Conservation (phyloP, 306 rosid species). For the Carpinus viminea region DNA sequence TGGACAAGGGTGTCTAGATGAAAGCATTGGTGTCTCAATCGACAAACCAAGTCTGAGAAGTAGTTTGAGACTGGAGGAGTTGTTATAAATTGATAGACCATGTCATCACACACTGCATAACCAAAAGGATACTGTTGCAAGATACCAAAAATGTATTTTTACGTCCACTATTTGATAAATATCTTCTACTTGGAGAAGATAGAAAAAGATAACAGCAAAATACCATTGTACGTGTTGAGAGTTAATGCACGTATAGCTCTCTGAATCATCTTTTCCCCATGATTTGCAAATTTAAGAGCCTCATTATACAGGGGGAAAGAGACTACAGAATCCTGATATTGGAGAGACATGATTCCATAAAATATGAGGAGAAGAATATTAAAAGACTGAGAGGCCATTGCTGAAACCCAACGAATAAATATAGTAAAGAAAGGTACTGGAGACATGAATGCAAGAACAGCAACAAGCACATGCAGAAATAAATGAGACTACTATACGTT, state of each 20-base stretch:
- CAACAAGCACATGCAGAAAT: neutral
- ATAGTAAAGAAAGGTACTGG: neutral
- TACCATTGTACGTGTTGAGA: conserved; percentile 73
- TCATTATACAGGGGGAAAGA: conserved; percentile 79
- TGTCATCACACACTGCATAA: conserved; percentile 75
- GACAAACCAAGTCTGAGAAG: conserved; percentile 68
- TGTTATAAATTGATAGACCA: conserved; percentile 63
- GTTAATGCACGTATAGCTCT: conserved; percentile 69
- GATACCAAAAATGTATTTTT: conserved; percentile 30
- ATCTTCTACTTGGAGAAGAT: conserved; percentile 20
- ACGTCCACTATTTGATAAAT: conserved; percentile 9
- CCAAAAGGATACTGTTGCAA: conserved; percentile 39
- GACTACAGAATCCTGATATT: conserved; percentile 62
- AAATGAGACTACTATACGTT: neutral
- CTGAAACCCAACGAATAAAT: neutral
- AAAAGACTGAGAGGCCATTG: neutral
- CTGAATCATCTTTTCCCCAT: conserved; percentile 78
- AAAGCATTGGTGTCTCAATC: conserved; percentile 56
- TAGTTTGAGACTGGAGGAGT: conserved; percentile 77
- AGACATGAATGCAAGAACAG: neutral
- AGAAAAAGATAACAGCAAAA: conserved; percentile 11
- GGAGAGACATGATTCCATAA: conserved; percentile 19
- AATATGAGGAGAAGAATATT: conserved; percentile 14
- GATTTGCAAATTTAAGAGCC: conserved; percentile 76
- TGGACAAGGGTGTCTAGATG: conserved; percentile 51